Percentiles rank a stretch among this genome's conserved stretches.
Evolutionary conservation across 495 filamentous ascomycete species (phyloP).

Genomic region (Aspergillus avenaceus): DNA sequence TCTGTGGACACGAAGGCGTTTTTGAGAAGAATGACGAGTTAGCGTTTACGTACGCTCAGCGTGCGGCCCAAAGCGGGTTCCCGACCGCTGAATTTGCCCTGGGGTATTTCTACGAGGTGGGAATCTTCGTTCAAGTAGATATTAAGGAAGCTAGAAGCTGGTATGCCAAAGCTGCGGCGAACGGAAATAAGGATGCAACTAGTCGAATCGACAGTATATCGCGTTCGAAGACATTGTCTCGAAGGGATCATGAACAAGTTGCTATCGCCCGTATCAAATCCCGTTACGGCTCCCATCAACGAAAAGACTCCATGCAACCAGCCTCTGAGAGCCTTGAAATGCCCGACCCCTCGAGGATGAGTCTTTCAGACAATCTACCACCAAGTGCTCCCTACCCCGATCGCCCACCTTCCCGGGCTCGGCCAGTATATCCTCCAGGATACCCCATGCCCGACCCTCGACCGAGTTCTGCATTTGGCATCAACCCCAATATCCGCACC

Average conservation of each 20-base stretch:
- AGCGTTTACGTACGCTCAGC: constrained; percentile 84
- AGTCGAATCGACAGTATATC: constrained; percentile 79
- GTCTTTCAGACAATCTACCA: constrained; percentile 37
- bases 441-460: constrained; percentile 44
- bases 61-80: constrained; percentile 74
- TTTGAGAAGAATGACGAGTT: constrained; percentile 95
- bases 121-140: constrained; percentile 78
- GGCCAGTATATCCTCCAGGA: constrained; percentile 64
- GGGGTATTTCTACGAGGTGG: constrained; percentile 97
- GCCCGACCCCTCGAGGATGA: constrained; percentile 60
- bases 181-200: constrained; percentile 87
- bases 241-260: constrained; percentile 87
- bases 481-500: constrained; percentile 51
- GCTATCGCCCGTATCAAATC: constrained; percentile 90
- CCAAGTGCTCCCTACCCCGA: constrained; percentile 38
- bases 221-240: constrained; percentile 79
- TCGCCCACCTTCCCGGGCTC: constrained; percentile 38
- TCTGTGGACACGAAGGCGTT: constrained; percentile 85
- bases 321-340: constrained; percentile 65
- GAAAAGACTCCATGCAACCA: constrained; percentile 46
- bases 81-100: constrained; percentile 94
- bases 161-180: constrained; percentile 86
- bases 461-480: constrained; percentile 64
- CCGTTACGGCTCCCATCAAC: constrained; percentile 80
- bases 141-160: constrained; percentile 79